Evolutionary conservation across 169 alveolate species (phyloP).

Genomic region (Cryptosporidium tyzzeri): DNA sequence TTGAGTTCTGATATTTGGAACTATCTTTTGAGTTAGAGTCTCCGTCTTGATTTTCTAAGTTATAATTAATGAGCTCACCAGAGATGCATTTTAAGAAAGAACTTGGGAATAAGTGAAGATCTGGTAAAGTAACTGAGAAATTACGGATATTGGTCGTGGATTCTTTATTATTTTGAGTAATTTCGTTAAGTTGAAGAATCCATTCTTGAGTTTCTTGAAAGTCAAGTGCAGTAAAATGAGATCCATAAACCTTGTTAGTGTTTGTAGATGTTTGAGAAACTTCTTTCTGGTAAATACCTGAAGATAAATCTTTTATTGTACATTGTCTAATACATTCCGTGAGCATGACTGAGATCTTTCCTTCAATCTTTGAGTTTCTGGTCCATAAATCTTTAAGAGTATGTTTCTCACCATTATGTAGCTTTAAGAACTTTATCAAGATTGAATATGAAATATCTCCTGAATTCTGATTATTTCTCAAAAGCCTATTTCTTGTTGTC

Average conservation of each 20-base stretch:
- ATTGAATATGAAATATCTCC: conserved; percentile 37
- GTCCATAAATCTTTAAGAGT: conserved; percentile 55
- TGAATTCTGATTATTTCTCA: not conserved
- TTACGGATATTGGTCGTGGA: not conserved
- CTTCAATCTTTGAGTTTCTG: conserved; percentile 29
- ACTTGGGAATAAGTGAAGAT: conserved; percentile 56
- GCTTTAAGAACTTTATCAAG: conserved; percentile 13
- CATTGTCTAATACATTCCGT: conserved; percentile 73
- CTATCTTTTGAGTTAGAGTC: conserved; percentile 4
- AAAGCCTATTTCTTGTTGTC: not conserved
- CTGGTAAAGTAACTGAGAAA: conserved; percentile 60
- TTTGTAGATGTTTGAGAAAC: not conserved
- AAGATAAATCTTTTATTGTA: conserved; percentile 13
- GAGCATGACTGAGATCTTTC: conserved; percentile 24
- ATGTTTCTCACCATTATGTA: conserved; percentile 52
- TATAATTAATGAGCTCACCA: conserved; percentile 32
- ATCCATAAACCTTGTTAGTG: not conserved
- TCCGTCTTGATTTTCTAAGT: not conserved
- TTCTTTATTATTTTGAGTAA: not conserved
- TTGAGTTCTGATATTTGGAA: not conserved
- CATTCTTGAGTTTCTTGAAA: conserved; percentile 5
- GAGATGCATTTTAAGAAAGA: conserved; percentile 35
- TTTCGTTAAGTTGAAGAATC: conserved; percentile 1
- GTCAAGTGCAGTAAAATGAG: not conserved
- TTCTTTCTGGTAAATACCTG: not conserved